Evolutionary conservation across 805 yeast species (phyloP).

Genomic region (Ogataea ramenticola): DNA sequence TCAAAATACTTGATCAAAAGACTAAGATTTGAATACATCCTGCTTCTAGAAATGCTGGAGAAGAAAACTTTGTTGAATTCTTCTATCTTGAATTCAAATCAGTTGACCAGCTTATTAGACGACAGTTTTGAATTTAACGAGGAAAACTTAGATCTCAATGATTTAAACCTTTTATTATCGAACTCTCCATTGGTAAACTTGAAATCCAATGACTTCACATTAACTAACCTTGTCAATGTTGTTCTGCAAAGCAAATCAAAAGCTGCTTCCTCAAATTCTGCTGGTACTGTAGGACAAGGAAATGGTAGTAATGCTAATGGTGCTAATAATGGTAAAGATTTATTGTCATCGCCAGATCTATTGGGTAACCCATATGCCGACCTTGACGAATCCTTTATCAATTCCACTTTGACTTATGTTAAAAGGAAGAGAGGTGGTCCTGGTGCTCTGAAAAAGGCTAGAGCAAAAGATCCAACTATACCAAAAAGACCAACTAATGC

Average conservation of each 20-base stretch:
- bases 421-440: conserved; percentile 25
- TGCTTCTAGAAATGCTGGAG: conserved; percentile 76
- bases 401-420: conserved; percentile 2
- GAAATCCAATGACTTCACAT: neutral
- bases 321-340: neutral
- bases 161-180: neutral
- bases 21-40: conserved; percentile 73
- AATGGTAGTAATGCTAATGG: no score
- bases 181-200: neutral
- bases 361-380: no score
- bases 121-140: neutral
- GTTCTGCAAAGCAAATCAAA: neutral
- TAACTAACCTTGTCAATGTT: neutral
- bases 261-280: neutral
- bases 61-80: conserved; percentile 28
- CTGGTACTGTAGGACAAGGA: no score
- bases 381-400: neutral
- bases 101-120: neutral
- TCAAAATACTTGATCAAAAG: conserved; percentile 71
- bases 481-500: conserved; percentile 92
- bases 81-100: neutral
- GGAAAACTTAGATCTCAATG: neutral
- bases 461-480: conserved; percentile 67
- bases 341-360: no score
- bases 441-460: conserved; percentile 21